These are phyloP conservation scores for Flammula alnicola DNA, from an alignment of 1,284 basidiomycete genomes.

Conservation along the genomic window DNA sequence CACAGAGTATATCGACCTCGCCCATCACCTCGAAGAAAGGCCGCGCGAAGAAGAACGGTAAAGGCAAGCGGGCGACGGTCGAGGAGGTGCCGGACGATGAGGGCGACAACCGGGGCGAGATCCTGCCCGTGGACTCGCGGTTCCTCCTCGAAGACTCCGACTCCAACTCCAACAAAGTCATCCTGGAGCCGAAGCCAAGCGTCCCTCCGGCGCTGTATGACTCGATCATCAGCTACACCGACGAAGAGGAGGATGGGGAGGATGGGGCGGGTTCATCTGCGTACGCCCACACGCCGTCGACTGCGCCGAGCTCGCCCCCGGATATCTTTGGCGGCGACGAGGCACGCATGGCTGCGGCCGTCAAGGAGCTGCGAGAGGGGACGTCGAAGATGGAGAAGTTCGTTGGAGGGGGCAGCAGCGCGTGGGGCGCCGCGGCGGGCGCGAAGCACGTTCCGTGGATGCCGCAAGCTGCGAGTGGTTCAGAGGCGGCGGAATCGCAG, in stretches of 20 bases:
- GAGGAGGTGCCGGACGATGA: conserved; percentile 54
- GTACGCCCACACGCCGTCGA: conserved; percentile 27
- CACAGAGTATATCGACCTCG: neutral
- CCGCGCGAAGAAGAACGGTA: conserved; percentile 27
- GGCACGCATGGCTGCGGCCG: conserved; percentile 16
- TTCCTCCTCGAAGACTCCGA: conserved; percentile 36
- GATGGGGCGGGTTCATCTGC: too few species aligned
- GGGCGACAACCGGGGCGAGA: conserved; percentile 34
- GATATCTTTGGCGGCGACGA: conserved; percentile 15
- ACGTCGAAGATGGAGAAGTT: conserved; percentile 12
- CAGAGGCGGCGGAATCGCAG: conserved; percentile 11
- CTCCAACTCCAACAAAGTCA: conserved; percentile 29
- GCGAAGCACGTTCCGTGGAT: conserved; percentile 16
- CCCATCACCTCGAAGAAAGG: conserved; percentile 25
- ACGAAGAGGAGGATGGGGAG: conserved; percentile 27
- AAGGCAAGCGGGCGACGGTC: conserved; percentile 45
- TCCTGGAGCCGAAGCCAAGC: conserved; percentile 46
- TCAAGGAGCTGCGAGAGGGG: conserved; percentile 15
- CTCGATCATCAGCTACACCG: conserved; percentile 40
- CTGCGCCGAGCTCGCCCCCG: conserved; percentile 29
- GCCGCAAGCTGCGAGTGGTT: neutral
- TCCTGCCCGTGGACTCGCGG: conserved; percentile 40
- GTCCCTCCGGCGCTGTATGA: conserved; percentile 39
- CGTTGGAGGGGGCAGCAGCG: neutral
- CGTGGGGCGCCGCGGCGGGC: conserved; percentile 5